Percentiles rank a stretch among this genome's conserved stretches.
These are phyloP conservation scores for Puccinia horiana DNA, from an alignment of 1,284 basidiomycete species.

Conservation along the genomic window DNA sequence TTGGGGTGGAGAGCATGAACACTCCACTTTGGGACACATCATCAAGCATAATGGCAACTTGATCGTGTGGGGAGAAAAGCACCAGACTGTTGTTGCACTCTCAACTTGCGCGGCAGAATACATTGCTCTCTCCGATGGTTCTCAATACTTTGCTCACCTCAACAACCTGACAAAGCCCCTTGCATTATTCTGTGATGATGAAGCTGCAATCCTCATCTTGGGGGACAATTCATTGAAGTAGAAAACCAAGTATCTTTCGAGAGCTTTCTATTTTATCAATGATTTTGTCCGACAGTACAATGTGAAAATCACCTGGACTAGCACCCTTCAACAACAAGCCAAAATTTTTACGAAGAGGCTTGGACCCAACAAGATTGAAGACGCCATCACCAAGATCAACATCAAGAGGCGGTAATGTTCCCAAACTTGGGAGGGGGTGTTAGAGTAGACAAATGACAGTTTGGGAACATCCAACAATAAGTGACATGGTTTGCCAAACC, in stretches of 20 bases:
- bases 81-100: not conserved
- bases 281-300: not conserved
- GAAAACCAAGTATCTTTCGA: not conserved
- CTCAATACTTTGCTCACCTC: not conserved
- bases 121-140: not conserved
- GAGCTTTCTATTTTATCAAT: constrained; percentile 10
- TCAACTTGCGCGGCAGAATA: constrained; percentile 16
- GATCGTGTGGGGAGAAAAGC: constrained; percentile 1
- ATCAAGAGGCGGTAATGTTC: not conserved
- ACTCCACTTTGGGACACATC: not conserved
- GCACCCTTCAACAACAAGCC: not conserved
- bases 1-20: constrained; percentile 27
- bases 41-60: not conserved
- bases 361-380: not conserved
- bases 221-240: not conserved
- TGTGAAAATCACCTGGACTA: not conserved
- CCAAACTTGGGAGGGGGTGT: too few species aligned
- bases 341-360: not conserved
- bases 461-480: too few species aligned
- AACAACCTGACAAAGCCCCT: not conserved
- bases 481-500: too few species aligned
- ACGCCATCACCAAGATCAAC: not conserved
- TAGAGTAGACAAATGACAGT: too few species aligned
- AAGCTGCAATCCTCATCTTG: not conserved
- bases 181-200: not conserved